Evolutionary conservation across 2,329 filamentous ascomycete genomes (phyloP), one percentile per base, ranked within the genome.

Genomic region (Arthroderma sp.): DNA sequence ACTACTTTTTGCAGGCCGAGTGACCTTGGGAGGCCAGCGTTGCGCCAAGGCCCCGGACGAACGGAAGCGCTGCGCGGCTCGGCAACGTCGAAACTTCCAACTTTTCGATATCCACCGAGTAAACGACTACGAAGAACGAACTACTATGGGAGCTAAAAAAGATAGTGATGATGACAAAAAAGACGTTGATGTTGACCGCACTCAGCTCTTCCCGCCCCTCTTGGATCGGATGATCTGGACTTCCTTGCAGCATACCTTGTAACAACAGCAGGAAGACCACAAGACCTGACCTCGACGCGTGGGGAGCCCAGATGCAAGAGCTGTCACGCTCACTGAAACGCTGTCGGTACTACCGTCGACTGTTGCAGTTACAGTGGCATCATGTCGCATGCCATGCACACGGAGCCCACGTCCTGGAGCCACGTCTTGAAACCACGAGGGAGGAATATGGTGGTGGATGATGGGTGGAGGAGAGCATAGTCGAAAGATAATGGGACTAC

Each of bases 301-400:
- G 39, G 25, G 23, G 25, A 9, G 25, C 28, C 23, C 47, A 19
- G 52, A 15, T 54, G 52, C 37, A 41, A 31, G 47, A 51, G 47
- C 47, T 55, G 54, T 44, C 38, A 55, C 54, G 37, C 38, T 55
- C 54, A 55, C 47, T 21, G 17, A n/a, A 35, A 56, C 52, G 54
- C 56, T 58, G 44, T 54, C 54, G 47, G 53, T 60, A 56, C 56
- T 58, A 60, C 59, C 56, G 39, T 58, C 47, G 28, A 56, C 59
- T 54, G 52, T 55, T 41, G 52, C 57, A 52, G 59, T 60, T 60
- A 58, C 59, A 60, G 56, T 60, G 47, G 47, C 47, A 31, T 51
- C 47, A 51, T 35, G 47, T 31, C 25, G 47, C 47, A 51, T 51
- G 23, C 8, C 47, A 31, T 7, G 28, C 13, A 33, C n/a, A n/a